A percentile compares a stretch with the other conserved stretches of the same genome.
Conservation (phyloP, 768 basidiomycete species). For the Amanita phalloides region DNA sequence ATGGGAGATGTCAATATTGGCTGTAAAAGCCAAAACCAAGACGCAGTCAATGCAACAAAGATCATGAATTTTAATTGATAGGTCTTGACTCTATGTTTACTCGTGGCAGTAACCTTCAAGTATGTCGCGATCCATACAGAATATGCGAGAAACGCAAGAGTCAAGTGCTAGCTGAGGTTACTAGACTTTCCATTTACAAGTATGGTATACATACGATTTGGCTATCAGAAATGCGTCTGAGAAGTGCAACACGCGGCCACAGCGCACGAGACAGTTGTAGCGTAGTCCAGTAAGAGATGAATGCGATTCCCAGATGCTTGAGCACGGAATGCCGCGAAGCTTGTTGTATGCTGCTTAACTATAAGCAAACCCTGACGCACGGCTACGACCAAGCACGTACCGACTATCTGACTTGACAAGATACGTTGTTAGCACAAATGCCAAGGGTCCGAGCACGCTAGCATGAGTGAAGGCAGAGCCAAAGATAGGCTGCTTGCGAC, state of each 20-base stretch:
- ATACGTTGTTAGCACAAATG: slow-evolving; percentile 38
- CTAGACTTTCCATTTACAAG: slow-evolving; percentile 1
- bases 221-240: slow-evolving; percentile 24
- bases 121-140: slow-evolving; percentile 18
- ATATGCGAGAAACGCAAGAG: slow-evolving; percentile 20
- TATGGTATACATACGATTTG: slow-evolving; percentile 23
- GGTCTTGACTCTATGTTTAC: background rate
- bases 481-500: slow-evolving; percentile 36
- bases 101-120: slow-evolving; percentile 7
- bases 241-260: slow-evolving; percentile 17
- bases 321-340: slow-evolving; percentile 8
- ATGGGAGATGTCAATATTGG: slow-evolving; percentile 40
- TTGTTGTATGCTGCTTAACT: background rate
- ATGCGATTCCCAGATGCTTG: slow-evolving; percentile 15
- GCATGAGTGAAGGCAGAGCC: slow-evolving; percentile 54
- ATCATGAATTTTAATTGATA: slow-evolving; percentile 3
- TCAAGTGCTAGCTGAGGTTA: slow-evolving; percentile 16
- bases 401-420: slow-evolving; percentile 18
- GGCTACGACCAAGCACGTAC: slow-evolving; percentile 8
- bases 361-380: background rate
- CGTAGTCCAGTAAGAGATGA: slow-evolving; percentile 16
- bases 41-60: slow-evolving; percentile 19
- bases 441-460: slow-evolving; percentile 43
- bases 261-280: slow-evolving; percentile 17
- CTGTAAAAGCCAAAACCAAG: slow-evolving; percentile 24